Conservation (phyloP, 2,329 filamentous ascomycete genomes). For the Cladophialophora psammophila region DNA sequence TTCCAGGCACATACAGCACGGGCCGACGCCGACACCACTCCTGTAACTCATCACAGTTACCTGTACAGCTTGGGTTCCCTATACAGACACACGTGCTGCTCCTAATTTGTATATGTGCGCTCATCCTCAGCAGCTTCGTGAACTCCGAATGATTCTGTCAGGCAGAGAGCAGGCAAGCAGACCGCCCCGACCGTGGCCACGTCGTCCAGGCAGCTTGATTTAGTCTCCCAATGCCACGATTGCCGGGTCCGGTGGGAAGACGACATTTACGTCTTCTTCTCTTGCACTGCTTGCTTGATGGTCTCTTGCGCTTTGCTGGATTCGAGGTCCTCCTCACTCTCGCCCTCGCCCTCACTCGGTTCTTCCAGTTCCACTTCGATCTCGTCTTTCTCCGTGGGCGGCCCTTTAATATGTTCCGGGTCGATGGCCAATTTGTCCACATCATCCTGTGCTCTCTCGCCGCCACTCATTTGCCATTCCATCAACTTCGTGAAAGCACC, state of each 20-base stretch:
- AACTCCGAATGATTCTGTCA: background rate
- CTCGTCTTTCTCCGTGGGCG: slow-evolving; percentile 58
- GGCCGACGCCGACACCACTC: background rate
- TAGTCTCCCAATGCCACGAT: background rate
- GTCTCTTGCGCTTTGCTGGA: slow-evolving; percentile 36
- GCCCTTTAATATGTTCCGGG: slow-evolving; percentile 42
- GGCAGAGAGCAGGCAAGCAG: background rate
- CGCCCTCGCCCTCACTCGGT: slow-evolving; percentile 43
- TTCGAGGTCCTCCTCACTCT: slow-evolving; percentile 47
- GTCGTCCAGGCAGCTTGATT: background rate
- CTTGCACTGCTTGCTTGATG: slow-evolving; percentile 29
- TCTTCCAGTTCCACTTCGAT: slow-evolving; percentile 55
- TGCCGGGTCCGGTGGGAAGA: background rate
- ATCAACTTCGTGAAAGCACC: slow-evolving; percentile 95
- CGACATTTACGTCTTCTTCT: slow-evolving; percentile 27
- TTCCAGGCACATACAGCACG: background rate
- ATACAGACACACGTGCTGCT: background rate
- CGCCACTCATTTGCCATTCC: slow-evolving; percentile 98
- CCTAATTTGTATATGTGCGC: background rate
- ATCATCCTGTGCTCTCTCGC: slow-evolving; percentile 58
- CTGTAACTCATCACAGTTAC: background rate
- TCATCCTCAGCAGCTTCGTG: background rate
- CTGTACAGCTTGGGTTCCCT: background rate
- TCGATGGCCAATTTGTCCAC: slow-evolving; percentile 39
- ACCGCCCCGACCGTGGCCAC: background rate